Evolutionary conservation across 352 stramenopile genomes (phyloP).

Genomic region (Pythium volutum): DNA sequence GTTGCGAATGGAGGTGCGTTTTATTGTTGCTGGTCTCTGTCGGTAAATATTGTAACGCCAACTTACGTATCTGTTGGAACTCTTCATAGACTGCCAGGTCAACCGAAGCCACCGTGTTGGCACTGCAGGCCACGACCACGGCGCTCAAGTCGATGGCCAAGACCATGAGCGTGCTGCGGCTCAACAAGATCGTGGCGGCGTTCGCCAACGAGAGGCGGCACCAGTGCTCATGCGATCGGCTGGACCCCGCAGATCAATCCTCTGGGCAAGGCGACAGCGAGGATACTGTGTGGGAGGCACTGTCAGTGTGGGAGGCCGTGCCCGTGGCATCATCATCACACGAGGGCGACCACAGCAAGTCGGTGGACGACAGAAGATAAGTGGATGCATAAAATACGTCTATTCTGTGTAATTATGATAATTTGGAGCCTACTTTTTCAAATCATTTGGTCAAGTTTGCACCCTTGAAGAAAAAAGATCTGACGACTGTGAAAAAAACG

Average conservation of each 20-base stretch:
- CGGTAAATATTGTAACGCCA: background rate
- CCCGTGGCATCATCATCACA: background rate
- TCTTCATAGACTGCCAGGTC: slow-evolving; percentile 91
- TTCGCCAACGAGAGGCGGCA: slow-evolving; percentile 92
- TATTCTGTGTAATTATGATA: background rate
- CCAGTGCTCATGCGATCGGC: background rate
- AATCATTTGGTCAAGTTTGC: background rate
- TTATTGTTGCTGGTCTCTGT: background rate
- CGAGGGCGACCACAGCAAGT: background rate
- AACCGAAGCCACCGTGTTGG: slow-evolving; percentile 92
- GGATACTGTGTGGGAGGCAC: background rate
- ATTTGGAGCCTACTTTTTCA: background rate
- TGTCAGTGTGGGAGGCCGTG: background rate
- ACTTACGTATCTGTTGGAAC: background rate
- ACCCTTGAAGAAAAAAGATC: background rate
- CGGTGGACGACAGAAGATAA: background rate
- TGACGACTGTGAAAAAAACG: background rate
- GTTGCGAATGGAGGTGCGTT: slow-evolving; percentile 81
- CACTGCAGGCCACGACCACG: slow-evolving; percentile 72
- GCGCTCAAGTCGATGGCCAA: slow-evolving; percentile 87
- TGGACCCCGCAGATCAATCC: background rate
- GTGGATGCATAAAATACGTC: background rate
- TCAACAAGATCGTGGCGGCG: slow-evolving; percentile 98
- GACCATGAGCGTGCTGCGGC: slow-evolving; percentile 93
- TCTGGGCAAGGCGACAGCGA: background rate